These are phyloP conservation scores for Omphalotus guepiniiformis DNA, from an alignment of 768 basidiomycete genomes.

Conservation along the genomic window DNA sequence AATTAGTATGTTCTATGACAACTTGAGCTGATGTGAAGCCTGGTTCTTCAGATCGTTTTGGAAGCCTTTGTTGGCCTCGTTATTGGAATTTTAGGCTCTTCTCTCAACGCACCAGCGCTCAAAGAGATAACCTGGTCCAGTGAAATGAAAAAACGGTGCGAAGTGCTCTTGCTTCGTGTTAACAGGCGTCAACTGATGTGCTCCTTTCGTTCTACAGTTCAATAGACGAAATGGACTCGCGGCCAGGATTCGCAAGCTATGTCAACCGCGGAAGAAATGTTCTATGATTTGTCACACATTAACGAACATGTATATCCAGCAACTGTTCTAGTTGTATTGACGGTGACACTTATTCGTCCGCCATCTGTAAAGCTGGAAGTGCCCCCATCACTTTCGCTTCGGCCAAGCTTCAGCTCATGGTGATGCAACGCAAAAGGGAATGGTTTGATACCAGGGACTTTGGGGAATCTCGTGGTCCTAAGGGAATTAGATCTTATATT, in stretches of 20 bases:
- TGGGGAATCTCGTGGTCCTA: too few relatives aligned
- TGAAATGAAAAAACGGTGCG: conserved; percentile 81
- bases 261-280: conserved; percentile 53
- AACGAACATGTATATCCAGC: too few relatives aligned
- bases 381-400: too few relatives aligned
- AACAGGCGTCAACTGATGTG: too few relatives aligned
- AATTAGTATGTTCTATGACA: not conserved
- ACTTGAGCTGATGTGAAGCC: not conserved
- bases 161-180: conserved; percentile 7
- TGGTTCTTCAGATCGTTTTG: conserved; percentile 51
- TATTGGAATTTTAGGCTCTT: conserved; percentile 70
- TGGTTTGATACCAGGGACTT: too few relatives aligned
- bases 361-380: too few relatives aligned
- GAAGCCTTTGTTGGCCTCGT: conserved; percentile 62
- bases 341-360: too few relatives aligned
- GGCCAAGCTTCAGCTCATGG: too few relatives aligned
- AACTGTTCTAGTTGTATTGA: too few relatives aligned
- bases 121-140: conserved; percentile 88
- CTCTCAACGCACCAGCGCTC: conserved; percentile 60
- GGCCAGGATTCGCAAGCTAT: conserved; percentile 58
- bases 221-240: conserved; percentile 74
- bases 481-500: too few relatives aligned
- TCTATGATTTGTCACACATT: conserved; percentile 15
- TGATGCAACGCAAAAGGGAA: too few relatives aligned
- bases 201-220: conserved; percentile 35